phyloP scores from a whole-genome alignment of 108 stramenopile species.

The Nannochloropsis salina region DNA sequence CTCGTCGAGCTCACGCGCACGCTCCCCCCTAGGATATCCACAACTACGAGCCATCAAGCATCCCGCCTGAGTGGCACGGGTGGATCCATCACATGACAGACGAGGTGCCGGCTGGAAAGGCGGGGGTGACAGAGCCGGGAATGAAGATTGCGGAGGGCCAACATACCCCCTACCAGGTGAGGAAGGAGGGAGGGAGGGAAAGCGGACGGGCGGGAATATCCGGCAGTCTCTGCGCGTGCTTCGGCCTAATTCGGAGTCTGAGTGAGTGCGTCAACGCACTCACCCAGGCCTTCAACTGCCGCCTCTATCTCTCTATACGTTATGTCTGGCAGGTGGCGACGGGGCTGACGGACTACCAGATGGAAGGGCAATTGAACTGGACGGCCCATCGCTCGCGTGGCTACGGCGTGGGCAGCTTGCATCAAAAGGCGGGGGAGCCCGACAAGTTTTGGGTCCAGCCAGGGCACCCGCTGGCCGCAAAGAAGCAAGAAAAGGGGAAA shows the following conservation, averaged over 20 bases:
- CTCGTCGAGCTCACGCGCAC: too few relatives aligned
- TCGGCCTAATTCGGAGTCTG: not conserved
- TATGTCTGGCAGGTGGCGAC: not conserved
- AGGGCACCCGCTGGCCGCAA: constrained; percentile 62
- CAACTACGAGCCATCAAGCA: constrained; percentile 80
- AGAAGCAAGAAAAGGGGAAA: not conserved
- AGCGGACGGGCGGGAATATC: not conserved
- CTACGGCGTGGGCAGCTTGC: constrained; percentile 34
- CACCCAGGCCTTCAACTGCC: not conserved
- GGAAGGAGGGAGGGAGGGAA: not conserved
- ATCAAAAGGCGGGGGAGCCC: constrained; percentile 35
- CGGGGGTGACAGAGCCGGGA: constrained; percentile 47
- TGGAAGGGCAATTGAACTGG: constrained; percentile 23
- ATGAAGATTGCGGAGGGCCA: constrained; percentile 44
- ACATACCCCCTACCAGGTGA: constrained; percentile 30
- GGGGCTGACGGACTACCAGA: not conserved
- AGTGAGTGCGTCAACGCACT: not conserved
- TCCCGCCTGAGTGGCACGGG: constrained; percentile 88
- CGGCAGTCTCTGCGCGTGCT: not conserved
- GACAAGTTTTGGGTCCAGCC: constrained; percentile 84
- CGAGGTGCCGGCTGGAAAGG: constrained; percentile 61
- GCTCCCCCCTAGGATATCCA: constrained; percentile 63
- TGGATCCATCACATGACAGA: constrained; percentile 89
- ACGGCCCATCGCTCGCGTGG: constrained; percentile 31
- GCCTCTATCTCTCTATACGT: not conserved